Conservation (phyloP, 2,329 filamentous ascomycete genomes). For the Tolypocladium ovalisporum region DNA sequence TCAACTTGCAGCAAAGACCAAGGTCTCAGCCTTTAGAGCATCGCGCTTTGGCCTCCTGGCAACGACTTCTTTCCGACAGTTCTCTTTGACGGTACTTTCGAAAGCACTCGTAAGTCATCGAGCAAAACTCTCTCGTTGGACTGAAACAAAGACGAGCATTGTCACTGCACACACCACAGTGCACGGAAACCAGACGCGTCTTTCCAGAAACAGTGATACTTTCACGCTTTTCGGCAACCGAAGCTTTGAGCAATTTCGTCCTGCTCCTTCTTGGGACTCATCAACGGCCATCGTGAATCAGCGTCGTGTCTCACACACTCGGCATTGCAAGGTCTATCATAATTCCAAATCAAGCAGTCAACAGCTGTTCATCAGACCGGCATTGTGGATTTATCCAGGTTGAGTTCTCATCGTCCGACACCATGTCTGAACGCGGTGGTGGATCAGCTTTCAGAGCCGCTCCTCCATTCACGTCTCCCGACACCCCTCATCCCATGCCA, state of each 20-base stretch:
- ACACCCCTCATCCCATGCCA: conserved; percentile 7
- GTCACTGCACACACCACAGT: background rate
- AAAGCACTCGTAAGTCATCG: background rate
- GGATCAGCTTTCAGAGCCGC: conserved; percentile 1
- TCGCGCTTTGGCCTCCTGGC: background rate
- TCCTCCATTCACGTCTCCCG: conserved; percentile 1
- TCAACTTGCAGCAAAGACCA: background rate
- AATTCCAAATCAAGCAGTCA: background rate
- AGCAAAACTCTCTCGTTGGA: background rate
- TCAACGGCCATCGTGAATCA: background rate
- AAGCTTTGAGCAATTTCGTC: too few relatives aligned
- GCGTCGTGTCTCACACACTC: background rate
- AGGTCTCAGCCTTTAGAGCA: background rate
- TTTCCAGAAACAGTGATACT: background rate
- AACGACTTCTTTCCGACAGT: background rate
- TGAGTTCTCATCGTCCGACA: background rate
- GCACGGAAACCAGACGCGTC: background rate
- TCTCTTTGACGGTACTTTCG: background rate
- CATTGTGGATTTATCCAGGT: too few relatives aligned
- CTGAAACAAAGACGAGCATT: background rate
- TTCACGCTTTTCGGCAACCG: background rate
- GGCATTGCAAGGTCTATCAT: background rate
- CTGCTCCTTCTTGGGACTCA: background rate
- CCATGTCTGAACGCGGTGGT: conserved; percentile 6
- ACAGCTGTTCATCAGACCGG: background rate